Base-by-base conservation (phyloP, 805 yeast species). In the Torulaspora quercuum region DNA sequence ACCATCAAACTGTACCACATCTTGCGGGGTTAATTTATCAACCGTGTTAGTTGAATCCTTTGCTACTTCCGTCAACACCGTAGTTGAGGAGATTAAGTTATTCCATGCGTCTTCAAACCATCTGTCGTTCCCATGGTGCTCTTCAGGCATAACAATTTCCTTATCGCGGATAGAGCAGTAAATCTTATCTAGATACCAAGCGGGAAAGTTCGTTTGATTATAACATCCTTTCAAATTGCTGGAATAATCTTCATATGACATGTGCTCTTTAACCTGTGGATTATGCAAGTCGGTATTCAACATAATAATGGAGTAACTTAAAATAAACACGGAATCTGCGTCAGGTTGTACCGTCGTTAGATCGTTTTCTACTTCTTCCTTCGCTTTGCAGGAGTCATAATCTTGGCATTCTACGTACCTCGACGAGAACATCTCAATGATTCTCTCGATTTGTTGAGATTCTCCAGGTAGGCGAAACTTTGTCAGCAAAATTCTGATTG, bases 71-170 rank as follows among this genome's bases (percentile, higher is more conserved):
- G 63, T 59, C 15, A 61, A 33, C 0, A 66, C 66, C 2, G 63
- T 58, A 13, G 68, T 62, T 1, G 64, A 57, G 13, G 64, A 63
- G 27, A 84, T 73, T 42, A 83, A 58, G 41, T 81, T 78, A 48
- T 80, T 80, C 95, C 95, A 84, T 11, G 76, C 68, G 53, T 84
- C 90, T 55, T 89, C 97, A 61, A 89, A 90, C 80, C 95, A 82
- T 55, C 83, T 87, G 13, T 87, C 84, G 7, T 88, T 85, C 10
- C 90, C 92, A 56, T 87, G 94, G 50, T 90, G 97, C 53, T 92
- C 98, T 53, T 92, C 97, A 0, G 98, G 97, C 89, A 94, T 85
- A 32, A 92, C 86, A 45, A 92, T 92, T 61, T 92, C 99, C 35
- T 82, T 75, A 38, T 81, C 85, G 43, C 77, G 73, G 37, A 92